Conservation (phyloP, 805 yeast species). For the Teunomyces gatunensis region DNA sequence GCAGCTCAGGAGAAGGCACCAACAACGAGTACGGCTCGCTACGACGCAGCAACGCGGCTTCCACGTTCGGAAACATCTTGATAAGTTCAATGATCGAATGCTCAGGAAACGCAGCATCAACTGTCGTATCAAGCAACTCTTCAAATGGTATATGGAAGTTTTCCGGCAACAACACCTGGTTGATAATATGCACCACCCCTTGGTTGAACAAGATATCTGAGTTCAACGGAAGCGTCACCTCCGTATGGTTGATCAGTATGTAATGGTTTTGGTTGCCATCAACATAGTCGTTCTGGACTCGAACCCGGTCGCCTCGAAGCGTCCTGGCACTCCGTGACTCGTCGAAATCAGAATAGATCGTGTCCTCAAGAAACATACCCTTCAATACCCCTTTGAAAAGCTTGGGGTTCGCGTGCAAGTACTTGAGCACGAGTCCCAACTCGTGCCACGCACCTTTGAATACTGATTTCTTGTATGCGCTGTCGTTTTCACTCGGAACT, state of each 20-base stretch:
- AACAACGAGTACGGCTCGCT: slow-evolving; percentile 54
- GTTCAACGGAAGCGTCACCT: slow-evolving; percentile 37
- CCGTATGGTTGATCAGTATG: slow-evolving; percentile 30
- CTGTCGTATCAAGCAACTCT: slow-evolving; percentile 58
- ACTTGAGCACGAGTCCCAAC: slow-evolving; percentile 57
- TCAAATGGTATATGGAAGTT: slow-evolving; percentile 48
- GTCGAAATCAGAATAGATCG: slow-evolving; percentile 62
- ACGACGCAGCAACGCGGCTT: slow-evolving; percentile 34
- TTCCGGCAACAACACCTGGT: slow-evolving; percentile 55
- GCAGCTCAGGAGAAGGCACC: slow-evolving; percentile 63
- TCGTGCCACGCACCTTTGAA: slow-evolving; percentile 55
- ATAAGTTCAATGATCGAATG: slow-evolving; percentile 46
- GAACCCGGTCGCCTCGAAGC: slow-evolving; percentile 28
- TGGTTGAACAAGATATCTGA: slow-evolving; percentile 73
- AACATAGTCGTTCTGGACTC: slow-evolving; percentile 17
- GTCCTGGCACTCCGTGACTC: slow-evolving; percentile 15
- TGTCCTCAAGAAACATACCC: slow-evolving; percentile 58
- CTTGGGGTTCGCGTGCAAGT: slow-evolving; percentile 51
- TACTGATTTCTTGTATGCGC: neutral
- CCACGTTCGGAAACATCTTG: slow-evolving; percentile 39
- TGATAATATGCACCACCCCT: slow-evolving; percentile 80
- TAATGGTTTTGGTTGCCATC: slow-evolving; percentile 21
- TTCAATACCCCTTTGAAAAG: slow-evolving; percentile 53
- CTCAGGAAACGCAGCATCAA: slow-evolving; percentile 28
- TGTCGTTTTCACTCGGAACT: neutral